Percentiles rank a stretch among this genome's conserved stretches.
Evolutionary conservation across 345 rosid species (phyloP).

Genomic region (Citropsis articulata): DNA sequence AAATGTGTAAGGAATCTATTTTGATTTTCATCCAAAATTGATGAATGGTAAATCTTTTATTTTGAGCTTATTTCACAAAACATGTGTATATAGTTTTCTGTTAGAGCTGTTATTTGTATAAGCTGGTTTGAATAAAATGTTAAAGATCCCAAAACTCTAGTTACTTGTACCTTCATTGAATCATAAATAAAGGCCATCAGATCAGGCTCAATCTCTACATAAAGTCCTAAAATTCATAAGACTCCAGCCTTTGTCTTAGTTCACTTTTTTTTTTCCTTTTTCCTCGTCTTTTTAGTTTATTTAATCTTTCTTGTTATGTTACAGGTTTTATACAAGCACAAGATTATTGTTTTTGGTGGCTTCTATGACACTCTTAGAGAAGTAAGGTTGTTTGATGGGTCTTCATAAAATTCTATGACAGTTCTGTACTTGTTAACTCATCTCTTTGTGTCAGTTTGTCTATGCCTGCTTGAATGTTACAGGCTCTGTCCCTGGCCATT

Average conservation of each 20-base stretch:
- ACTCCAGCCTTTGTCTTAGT: neutral
- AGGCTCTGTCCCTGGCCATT: neutral
- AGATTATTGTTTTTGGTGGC: slow-evolving; percentile 91
- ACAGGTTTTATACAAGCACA: slow-evolving; percentile 95
- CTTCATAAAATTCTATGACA: slow-evolving; percentile 8
- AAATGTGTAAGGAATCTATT: neutral
- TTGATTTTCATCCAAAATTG: neutral
- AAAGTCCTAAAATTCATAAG: neutral
- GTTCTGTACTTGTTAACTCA: slow-evolving; percentile 10
- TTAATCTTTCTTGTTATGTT: slow-evolving; percentile 17
- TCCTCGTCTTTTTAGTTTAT: neutral
- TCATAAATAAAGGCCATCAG: neutral
- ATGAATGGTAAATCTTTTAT: neutral
- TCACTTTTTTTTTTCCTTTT: neutral
- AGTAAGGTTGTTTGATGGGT: slow-evolving; percentile 75
- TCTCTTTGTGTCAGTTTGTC: slow-evolving; percentile 2
- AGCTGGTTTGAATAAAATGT: neutral
- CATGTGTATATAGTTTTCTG: neutral
- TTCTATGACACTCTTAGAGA: slow-evolving; percentile 98
- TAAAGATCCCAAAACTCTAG: neutral
- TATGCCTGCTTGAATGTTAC: neutral
- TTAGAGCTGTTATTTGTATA: neutral
- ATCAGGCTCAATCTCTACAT: neutral
- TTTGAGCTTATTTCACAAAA: neutral
- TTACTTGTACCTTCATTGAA: neutral